Conservation (phyloP, 192 early-diverging fungal genomes). For the Coemansia sp. region DNA sequence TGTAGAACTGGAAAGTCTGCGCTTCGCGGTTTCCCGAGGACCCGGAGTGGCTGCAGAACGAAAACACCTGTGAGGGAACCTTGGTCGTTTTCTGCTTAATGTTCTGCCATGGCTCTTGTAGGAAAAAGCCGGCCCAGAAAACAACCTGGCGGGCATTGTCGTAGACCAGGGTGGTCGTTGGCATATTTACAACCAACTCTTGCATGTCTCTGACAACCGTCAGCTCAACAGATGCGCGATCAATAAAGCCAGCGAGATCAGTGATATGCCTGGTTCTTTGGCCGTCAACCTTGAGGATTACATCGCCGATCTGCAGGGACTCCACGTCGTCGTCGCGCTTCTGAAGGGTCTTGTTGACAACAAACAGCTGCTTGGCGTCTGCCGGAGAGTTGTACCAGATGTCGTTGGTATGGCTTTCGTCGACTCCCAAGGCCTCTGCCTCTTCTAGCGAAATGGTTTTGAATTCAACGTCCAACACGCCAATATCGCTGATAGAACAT, state of each 20-base stretch:
- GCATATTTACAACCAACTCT: slow-evolving; percentile 16
- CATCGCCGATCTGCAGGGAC: slow-evolving; percentile 30
- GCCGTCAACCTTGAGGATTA: slow-evolving; percentile 22
- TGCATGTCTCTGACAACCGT: slow-evolving; percentile 25
- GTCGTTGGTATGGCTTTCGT: slow-evolving; percentile 5
- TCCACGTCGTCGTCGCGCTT: slow-evolving; percentile 1
- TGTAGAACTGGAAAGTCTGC: slow-evolving; percentile 5
- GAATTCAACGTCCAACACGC: slow-evolving; percentile 34
- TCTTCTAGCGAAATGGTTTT: slow-evolving; percentile 4
- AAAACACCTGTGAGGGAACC: slow-evolving; percentile 18
- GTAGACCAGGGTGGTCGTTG: background rate
- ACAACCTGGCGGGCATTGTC: slow-evolving; percentile 16
- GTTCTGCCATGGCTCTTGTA: slow-evolving; percentile 31
- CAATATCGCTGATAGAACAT: slow-evolving; percentile 1
- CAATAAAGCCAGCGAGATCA: slow-evolving; percentile 23
- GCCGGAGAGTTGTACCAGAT: background rate
- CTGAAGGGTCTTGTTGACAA: slow-evolving; percentile 9
- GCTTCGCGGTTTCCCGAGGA: background rate
- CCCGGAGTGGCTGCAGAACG: background rate
- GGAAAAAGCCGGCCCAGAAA: slow-evolving; percentile 29
- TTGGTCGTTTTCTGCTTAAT: slow-evolving; percentile 15
- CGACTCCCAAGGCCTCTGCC: slow-evolving; percentile 23
- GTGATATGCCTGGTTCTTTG: slow-evolving; percentile 13
- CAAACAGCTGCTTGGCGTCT: slow-evolving; percentile 5
- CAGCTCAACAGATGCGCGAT: slow-evolving; percentile 12